Evolutionary conservation across 352 stramenopile genomes (phyloP), one percentile per base, ranked within the genome.

Genomic region (Pythium apleroticum): DNA sequence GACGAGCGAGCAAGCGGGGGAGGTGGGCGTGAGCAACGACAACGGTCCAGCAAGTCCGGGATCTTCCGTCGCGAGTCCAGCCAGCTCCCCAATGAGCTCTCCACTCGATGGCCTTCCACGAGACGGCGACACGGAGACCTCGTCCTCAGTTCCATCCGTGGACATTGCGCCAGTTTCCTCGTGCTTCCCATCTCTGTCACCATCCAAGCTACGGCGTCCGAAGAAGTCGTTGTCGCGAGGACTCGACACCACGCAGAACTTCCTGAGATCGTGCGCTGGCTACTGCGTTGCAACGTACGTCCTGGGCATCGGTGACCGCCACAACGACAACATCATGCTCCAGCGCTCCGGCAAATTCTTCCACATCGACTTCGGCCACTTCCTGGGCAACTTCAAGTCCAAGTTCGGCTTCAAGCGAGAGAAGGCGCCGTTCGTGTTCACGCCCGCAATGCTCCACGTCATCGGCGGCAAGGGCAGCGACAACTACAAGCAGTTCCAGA

Each of bases 301-400:
- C 4, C 66, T 98, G 15, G 94, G 95, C 30, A 94, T 98, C 35
- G 94, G 94, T 9, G 94, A 98, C 58, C 87, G 94, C 8, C 94
- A 98, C 75, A 97, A 97, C 65, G 94, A 98, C 71, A 98, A 98
- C 68, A 86, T 98, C 55, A 98, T 98, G 96, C 73, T 98, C 49
- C 96, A 96, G 66, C 79, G 81, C 19, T 88, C 93, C 6, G 95
- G 95, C 0, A 96, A 96, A 63, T 85, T 98, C 24, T 98, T 98
- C 74, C 96, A 98, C 83, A 98, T 98, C 55, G 96, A 98, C 58
- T 98, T 98, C 67, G 95, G 96, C 1, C 94, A 98, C 66, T 98
- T 98, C 55, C 70, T 98, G 27, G 93, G 93, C n/a, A 96, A 98
- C 52, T 98, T 97, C 73, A 98, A 98, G 73, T 90, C 75, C 24